Base-by-base conservation (phyloP, 1,139 yeast genomes). In the Tardiomyces depauwii region DNA sequence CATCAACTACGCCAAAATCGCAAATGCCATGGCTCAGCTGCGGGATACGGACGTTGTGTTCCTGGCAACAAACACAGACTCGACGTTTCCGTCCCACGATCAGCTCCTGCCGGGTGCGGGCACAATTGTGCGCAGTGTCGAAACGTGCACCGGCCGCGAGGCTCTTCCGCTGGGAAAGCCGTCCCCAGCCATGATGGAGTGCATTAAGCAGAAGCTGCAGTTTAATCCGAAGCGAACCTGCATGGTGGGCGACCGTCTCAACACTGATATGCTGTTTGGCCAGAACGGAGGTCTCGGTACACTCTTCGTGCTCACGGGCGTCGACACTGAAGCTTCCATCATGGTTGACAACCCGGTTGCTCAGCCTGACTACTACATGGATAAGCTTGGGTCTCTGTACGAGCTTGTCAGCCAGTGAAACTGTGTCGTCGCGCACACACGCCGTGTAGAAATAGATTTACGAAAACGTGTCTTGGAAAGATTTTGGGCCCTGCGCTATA, bases 211-310 rank as follows among this genome's bases (percentile, higher is more conserved):
- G 9, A 81, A 80, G 44, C 75, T 78, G 57, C 62, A 73, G 18
- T 67, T 77, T 39, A 77, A 78, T 49, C 82, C 86, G 39, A 58
- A 68, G 13, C 73, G 77, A 48, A 83, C 95, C 9, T 74, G 91
- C 54, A 91, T 91, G 97, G 78, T 91, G 52, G 99, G 99, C 27
- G 99, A 91, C 63, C 74, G 98, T 52, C 72, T 91, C 50, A 89
- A 91, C 62, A 91, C 99, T 1, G 99, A 91, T 58, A 91, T 91
- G 80, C 77, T 76, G 58, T 91, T 91, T 64, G 98, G 98, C 40
- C 72, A 77, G 48, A 81, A 80, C 49, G 95, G 96, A 44, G 93
- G 93, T 0, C 72, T 93, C 44, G 77, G 77, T 16, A 89, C 97
- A 1, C 66, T 93, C 50, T 71, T 91, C 58, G 97, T 91, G 2